Percentiles rank a stretch among this genome's conserved stretches.
phyloP scores from a whole-genome alignment of 768 basidiomycete species.

The Hericium erinaceus region DNA sequence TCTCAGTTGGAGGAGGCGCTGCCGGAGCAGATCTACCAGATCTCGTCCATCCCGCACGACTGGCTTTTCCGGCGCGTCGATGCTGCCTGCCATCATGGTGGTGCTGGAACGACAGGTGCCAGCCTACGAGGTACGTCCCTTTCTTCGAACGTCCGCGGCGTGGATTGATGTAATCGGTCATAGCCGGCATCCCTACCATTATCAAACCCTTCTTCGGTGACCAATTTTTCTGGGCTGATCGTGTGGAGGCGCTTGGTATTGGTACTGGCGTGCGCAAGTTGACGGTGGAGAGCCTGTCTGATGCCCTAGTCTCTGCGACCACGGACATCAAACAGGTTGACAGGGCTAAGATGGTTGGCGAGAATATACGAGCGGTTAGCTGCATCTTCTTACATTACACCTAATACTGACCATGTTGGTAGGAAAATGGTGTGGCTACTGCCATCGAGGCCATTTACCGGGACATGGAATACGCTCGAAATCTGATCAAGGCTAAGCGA shows the following conservation, averaged over 20 bases:
- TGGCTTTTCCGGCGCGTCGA: conserved; percentile 93
- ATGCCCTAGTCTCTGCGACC: conserved; percentile 75
- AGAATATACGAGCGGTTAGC: conserved; percentile 74
- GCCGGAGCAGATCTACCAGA: conserved; percentile 72
- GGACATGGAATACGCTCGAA: conserved; percentile 89
- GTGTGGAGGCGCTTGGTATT: conserved; percentile 92
- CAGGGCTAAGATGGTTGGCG: conserved; percentile 75
- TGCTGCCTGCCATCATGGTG: conserved; percentile 97
- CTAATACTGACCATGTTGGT: not conserved
- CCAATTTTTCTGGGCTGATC: conserved; percentile 96
- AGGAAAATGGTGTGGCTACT: conserved; percentile 93
- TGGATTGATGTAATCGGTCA: conserved; percentile 1
- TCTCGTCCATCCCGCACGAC: conserved; percentile 86
- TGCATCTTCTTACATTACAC: not conserved
- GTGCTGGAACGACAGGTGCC: conserved; percentile 93
- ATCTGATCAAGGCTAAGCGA: conserved; percentile 58
- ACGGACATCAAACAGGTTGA: conserved; percentile 84
- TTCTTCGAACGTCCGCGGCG: not conserved
- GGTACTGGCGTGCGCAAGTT: conserved; percentile 85
- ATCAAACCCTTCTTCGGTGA: conserved; percentile 98
- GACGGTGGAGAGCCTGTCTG: conserved; percentile 65
- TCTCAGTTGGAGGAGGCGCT: conserved; percentile 59
- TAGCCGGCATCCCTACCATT: conserved; percentile 90
- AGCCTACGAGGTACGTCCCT: conserved; percentile 68
- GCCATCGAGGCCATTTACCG: conserved; percentile 96